A percentile compares a stretch with the other conserved stretches of the same genome.
These are phyloP conservation scores for Sporothrix globosa DNA, from an alignment of 2,329 filamentous ascomycete species.

Conservation along the genomic window DNA sequence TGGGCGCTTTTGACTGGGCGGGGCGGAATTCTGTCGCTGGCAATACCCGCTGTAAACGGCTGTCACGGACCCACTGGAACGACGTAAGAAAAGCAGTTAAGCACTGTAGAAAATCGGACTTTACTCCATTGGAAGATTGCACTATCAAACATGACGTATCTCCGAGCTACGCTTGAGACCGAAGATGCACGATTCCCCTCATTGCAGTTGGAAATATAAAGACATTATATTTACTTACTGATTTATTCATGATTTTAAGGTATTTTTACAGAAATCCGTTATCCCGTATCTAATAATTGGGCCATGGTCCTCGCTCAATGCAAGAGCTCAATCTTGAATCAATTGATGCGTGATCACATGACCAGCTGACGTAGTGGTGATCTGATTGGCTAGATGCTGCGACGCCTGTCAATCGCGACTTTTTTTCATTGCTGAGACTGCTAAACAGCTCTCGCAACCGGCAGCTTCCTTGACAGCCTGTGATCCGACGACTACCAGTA, in stretches of 20 bases:
- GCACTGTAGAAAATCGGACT: background rate
- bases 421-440: constrained; percentile 16
- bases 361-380: background rate
- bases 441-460: constrained; percentile 12
- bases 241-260: background rate
- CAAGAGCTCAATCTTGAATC: background rate
- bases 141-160: constrained; percentile 27
- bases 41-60: constrained; percentile 17
- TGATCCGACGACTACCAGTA: constrained; percentile 10
- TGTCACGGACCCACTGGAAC: constrained; percentile 1
- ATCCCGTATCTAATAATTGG: background rate
- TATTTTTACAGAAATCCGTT: background rate
- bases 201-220: background rate
- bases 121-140: background rate
- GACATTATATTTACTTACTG: background rate
- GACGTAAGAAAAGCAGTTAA: background rate
- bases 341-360: constrained; percentile 4
- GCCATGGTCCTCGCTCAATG: background rate
- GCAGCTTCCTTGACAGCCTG: background rate
- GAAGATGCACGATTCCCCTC: background rate
- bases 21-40: background rate
- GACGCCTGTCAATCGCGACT: constrained; percentile 25
- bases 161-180: constrained; percentile 21
- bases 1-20: constrained; percentile 15
- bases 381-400: constrained; percentile 23